A percentile compares a stretch with the other conserved stretches of the same genome.
These are phyloP conservation scores for Capsicum pubescens DNA, from an alignment of 257 asterid species.

Conservation along the genomic window DNA sequence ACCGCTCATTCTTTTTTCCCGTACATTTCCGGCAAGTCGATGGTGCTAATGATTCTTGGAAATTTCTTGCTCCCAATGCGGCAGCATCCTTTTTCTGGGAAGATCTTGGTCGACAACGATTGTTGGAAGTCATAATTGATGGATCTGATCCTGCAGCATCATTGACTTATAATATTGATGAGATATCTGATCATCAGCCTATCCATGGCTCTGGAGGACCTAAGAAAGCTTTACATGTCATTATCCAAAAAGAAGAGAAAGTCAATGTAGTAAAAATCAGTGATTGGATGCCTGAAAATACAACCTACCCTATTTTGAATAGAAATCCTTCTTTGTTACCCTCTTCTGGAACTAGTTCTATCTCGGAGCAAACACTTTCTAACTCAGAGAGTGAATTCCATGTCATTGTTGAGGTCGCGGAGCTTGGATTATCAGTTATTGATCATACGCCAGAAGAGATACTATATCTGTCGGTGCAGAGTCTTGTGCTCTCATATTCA, in stretches of 20 bases:
- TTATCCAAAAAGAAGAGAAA: conserved; percentile 85
- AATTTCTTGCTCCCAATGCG: conserved; percentile 77
- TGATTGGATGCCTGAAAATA: conserved; percentile 87
- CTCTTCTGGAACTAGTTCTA: conserved; percentile 51
- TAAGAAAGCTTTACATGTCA: conserved; percentile 65
- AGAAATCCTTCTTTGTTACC: conserved; percentile 57
- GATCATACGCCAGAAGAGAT: conserved; percentile 99
- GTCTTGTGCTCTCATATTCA: conserved; percentile 84
- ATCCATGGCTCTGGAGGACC: conserved; percentile 65
- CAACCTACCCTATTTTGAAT: conserved; percentile 45
- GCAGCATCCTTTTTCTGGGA: conserved; percentile 92
- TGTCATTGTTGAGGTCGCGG: conserved; percentile 84
- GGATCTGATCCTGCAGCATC: conserved; percentile 71
- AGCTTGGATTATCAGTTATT: conserved; percentile 90
- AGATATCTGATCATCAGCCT: conserved; percentile 84
- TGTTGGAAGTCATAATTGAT: conserved; percentile 75
- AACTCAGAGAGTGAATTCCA: conserved; percentile 79
- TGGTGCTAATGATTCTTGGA: conserved; percentile 83
- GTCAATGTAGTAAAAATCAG: conserved; percentile 81
- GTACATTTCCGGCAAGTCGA: conserved; percentile 84
- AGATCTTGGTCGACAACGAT: conserved; percentile 82
- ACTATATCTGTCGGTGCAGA: conserved; percentile 78
- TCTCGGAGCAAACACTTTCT: conserved; percentile 54
- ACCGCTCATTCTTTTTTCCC: conserved; percentile 81
- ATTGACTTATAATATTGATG: conserved; percentile 83